phyloP scores from a whole-genome alignment of 805 yeast genomes.

The Candida qinlingensis region DNA sequence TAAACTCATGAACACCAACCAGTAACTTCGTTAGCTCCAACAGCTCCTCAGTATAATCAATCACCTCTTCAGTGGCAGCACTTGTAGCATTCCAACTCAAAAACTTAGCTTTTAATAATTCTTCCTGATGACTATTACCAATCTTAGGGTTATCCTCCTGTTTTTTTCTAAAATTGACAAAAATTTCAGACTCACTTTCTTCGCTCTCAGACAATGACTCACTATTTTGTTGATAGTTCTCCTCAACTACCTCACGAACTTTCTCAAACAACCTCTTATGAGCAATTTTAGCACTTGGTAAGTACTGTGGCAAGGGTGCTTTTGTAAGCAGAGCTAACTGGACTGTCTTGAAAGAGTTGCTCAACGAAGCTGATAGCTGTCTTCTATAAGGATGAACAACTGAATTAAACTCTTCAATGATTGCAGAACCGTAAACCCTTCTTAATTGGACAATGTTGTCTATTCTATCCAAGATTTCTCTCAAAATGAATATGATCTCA shows the following conservation, averaged over 20 bases:
- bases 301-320: conserved; percentile 43
- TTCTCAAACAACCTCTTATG: conserved; percentile 40
- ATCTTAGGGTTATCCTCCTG: not conserved
- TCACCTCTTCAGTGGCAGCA: conserved; percentile 44
- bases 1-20: conserved; percentile 45
- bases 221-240: conserved; percentile 18
- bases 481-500: conserved; percentile 40
- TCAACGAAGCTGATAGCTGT: conserved; percentile 37
- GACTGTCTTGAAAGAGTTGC: conserved; percentile 35
- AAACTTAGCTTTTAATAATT: conserved; percentile 32
- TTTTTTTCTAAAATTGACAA: conserved; percentile 10
- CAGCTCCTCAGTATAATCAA: conserved; percentile 44
- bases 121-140: conserved; percentile 22
- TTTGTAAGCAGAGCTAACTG: conserved; percentile 39
- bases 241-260: conserved; percentile 33
- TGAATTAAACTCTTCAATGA: conserved; percentile 38
- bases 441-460: conserved; percentile 41
- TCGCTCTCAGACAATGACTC: conserved; percentile 13
- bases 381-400: conserved; percentile 39
- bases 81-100: conserved; percentile 49
- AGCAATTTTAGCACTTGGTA: conserved; percentile 45
- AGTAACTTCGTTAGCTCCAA: conserved; percentile 35
- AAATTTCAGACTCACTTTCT: conserved; percentile 23
- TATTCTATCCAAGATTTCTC: conserved; percentile 42
- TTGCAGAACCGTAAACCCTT: conserved; percentile 39